Conservation (phyloP, 2,329 filamentous ascomycete species). For the Colletotrichum musicola region DNA sequence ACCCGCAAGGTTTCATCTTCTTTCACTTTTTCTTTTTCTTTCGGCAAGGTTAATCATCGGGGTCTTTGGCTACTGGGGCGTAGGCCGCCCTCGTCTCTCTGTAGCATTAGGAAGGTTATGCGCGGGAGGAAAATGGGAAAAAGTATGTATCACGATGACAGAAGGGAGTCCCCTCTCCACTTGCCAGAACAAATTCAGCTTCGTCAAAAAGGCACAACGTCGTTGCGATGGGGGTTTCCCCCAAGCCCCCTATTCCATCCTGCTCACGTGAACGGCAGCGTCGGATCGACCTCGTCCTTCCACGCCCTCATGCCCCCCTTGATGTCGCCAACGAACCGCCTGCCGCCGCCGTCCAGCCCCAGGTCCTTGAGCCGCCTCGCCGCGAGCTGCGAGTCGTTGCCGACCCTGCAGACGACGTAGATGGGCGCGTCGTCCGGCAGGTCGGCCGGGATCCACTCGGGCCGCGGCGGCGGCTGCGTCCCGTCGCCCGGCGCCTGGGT, state of each 20-base stretch:
- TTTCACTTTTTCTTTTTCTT: neutral
- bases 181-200: conserved; percentile 44
- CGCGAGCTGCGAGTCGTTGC: conserved; percentile 83
- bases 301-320: conserved; percentile 79
- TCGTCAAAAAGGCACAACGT: neutral
- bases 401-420: conserved; percentile 79
- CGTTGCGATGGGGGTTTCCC: conserved; percentile 20
- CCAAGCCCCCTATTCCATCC: too few species aligned
- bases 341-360: conserved; percentile 63
- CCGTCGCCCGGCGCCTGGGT: conserved; percentile 45
- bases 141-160: conserved; percentile 43
- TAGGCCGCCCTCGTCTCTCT: conserved; percentile 30
- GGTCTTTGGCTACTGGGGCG: conserved; percentile 32
- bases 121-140: conserved; percentile 8
- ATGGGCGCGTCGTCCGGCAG: conserved; percentile 65
- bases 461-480: conserved; percentile 40
- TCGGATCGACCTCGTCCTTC: conserved; percentile 75
- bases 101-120: conserved; percentile 28
- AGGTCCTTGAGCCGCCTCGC: conserved; percentile 74
- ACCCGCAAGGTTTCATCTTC: conserved; percentile 11
- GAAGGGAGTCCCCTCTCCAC: conserved; percentile 36
- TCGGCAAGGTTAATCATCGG: conserved; percentile 28
- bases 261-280: conserved; percentile 63
- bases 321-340: conserved; percentile 77
- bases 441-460: conserved; percentile 55